Conservation (phyloP, 2,329 filamentous ascomycete species). For the Diaporthe nobilis region DNA sequence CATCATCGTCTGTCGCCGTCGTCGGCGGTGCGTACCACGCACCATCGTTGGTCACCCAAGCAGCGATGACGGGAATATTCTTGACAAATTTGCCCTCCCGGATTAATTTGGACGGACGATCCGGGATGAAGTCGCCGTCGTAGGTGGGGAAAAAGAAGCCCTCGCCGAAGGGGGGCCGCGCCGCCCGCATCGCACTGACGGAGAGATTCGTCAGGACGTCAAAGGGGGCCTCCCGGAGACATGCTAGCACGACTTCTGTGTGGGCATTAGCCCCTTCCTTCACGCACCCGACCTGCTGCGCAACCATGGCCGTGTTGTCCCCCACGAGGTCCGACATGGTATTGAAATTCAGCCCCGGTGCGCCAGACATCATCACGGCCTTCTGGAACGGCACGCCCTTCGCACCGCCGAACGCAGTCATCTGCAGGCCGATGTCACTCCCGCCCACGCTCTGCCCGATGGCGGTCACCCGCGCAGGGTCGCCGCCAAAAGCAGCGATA, state of each 20-base stretch:
- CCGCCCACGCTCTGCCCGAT: slow-evolving; percentile 51
- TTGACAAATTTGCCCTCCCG: slow-evolving; percentile 47
- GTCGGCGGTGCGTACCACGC: slow-evolving; percentile 44
- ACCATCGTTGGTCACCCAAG: slow-evolving; percentile 46
- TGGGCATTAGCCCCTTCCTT: slow-evolving; percentile 21
- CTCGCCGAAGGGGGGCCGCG: slow-evolving; percentile 44
- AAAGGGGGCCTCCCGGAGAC: slow-evolving; percentile 41
- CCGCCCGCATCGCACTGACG: slow-evolving; percentile 45
- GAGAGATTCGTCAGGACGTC: slow-evolving; percentile 47
- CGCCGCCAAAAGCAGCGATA: slow-evolving; percentile 25
- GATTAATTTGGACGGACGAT: slow-evolving; percentile 47
- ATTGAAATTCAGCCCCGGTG: slow-evolving; percentile 49
- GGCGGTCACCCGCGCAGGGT: slow-evolving; percentile 45
- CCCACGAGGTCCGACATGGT: slow-evolving; percentile 46
- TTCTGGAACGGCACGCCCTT: slow-evolving; percentile 49
- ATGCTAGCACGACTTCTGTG: slow-evolving; percentile 44
- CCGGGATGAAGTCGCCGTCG: slow-evolving; percentile 48
- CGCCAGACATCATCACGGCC: slow-evolving; percentile 51
- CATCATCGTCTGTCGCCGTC: slow-evolving; percentile 43
- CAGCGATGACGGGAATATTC: slow-evolving; percentile 40
- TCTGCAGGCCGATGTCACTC: slow-evolving; percentile 48
- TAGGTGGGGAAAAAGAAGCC: slow-evolving; percentile 45
- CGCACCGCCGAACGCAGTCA: slow-evolving; percentile 47
- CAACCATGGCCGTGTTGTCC: slow-evolving; percentile 46
- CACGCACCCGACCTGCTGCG: slow-evolving; percentile 42